These are phyloP conservation scores for Turnera subulata DNA, from an alignment of 345 rosid genomes.

Conservation along the genomic window DNA sequence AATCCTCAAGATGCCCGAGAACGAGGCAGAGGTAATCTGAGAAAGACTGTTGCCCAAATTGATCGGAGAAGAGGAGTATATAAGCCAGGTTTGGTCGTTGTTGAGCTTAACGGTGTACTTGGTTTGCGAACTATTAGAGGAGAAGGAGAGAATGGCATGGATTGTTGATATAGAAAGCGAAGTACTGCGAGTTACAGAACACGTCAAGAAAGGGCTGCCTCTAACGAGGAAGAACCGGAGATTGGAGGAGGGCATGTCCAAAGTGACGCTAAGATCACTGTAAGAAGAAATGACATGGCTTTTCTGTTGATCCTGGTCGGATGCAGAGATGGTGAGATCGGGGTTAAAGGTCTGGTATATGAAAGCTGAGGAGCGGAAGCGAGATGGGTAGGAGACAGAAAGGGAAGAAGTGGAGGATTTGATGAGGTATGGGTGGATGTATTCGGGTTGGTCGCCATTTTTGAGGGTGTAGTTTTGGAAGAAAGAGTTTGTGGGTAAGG, in stretches of 20 bases:
- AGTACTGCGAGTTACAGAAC: slow-evolving; percentile 38
- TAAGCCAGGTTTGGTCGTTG: slow-evolving; percentile 81
- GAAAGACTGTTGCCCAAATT: slow-evolving; percentile 39
- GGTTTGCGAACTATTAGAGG: slow-evolving; percentile 43
- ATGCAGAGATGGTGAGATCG: slow-evolving; percentile 64
- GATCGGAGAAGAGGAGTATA: slow-evolving; percentile 70
- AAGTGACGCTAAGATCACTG: slow-evolving; percentile 70
- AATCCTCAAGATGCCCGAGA: slow-evolving; percentile 60
- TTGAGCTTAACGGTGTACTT: slow-evolving; percentile 62
- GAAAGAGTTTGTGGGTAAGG: slow-evolving; percentile 85
- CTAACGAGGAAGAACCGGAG: slow-evolving; percentile 77
- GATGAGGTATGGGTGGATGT: slow-evolving; percentile 86
- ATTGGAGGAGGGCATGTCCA: slow-evolving; percentile 67
- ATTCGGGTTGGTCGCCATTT: slow-evolving; percentile 76
- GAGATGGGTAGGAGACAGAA: slow-evolving; percentile 72
- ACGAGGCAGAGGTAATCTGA: slow-evolving; percentile 44
- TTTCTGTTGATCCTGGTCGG: slow-evolving; percentile 25
- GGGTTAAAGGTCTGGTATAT: slow-evolving; percentile 53
- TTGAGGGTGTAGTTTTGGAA: slow-evolving; percentile 90
- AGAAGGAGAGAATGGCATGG: slow-evolving; percentile 65
- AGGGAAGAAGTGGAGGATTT: slow-evolving; percentile 60
- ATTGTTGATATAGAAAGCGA: slow-evolving; percentile 58
- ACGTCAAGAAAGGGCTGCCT: slow-evolving; percentile 85
- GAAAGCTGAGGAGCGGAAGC: slow-evolving; percentile 54
- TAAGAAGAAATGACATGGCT: slow-evolving; percentile 63